These are phyloP conservation scores for Avena sativa DNA, from an alignment of 176 grass and related monocot genomes.

Conservation along the genomic window DNA sequence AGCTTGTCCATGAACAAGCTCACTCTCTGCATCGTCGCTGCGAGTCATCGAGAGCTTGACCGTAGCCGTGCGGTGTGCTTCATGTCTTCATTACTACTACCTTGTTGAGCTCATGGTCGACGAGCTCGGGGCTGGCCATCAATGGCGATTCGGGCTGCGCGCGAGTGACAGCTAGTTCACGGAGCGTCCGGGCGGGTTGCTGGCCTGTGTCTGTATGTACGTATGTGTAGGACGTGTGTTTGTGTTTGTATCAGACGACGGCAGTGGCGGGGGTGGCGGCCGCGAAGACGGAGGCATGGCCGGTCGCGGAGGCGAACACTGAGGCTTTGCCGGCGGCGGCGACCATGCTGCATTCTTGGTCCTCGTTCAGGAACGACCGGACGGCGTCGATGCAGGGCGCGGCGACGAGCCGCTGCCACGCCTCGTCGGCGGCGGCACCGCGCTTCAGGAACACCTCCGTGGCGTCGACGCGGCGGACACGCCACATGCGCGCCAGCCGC, in stretches of 20 bases:
- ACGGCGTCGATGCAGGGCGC: conserved; percentile 56
- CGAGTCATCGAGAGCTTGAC: conserved; percentile 41
- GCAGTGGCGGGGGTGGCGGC: conserved; percentile 14
- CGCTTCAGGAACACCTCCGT: conserved; percentile 65
- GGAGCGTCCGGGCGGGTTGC: background rate
- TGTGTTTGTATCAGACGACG: background rate
- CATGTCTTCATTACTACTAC: background rate
- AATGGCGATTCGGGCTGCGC: background rate
- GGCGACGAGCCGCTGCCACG: conserved; percentile 68
- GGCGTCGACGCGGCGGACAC: conserved; percentile 74
- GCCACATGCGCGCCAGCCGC: conserved; percentile 67
- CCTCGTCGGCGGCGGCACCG: conserved; percentile 48
- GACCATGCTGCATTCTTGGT: conserved; percentile 52
- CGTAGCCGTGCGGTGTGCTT: conserved; percentile 16
- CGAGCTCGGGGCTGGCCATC: background rate
- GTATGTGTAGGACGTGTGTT: background rate
- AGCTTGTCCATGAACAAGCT: conserved; percentile 35
- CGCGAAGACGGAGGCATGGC: conserved; percentile 38
- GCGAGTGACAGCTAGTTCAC: background rate
- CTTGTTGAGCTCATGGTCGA: background rate
- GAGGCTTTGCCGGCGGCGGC: conserved; percentile 34
- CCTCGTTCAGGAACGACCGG: conserved; percentile 49
- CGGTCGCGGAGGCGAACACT: background rate
- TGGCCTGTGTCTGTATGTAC: conserved; percentile 14
- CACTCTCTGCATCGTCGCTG: conserved; percentile 13